Evolutionary conservation across 305 asterid genomes (phyloP).

Genomic region (Fraxinus angustifolia): DNA sequence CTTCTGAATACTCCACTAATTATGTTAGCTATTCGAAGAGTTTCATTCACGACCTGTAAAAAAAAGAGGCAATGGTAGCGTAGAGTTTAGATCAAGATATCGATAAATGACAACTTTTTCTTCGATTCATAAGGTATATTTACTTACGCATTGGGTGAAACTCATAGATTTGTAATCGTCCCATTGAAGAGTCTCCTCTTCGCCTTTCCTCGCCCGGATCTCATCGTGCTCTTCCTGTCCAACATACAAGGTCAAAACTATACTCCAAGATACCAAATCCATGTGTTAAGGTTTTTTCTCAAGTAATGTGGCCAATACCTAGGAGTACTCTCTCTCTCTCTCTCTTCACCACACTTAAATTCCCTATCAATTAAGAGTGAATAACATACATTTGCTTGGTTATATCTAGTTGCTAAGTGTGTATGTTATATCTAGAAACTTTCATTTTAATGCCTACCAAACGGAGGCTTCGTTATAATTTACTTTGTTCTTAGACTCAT

Average conservation of each 20-base stretch:
- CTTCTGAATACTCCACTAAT: slow-evolving; percentile 90
- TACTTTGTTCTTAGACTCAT: not conserved
- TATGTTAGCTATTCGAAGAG: slow-evolving; percentile 77
- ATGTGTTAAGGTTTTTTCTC: not conserved
- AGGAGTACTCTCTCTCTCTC: too few relatives aligned
- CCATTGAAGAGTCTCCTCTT: slow-evolving; percentile 30
- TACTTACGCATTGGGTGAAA: not conserved
- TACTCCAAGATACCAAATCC: not conserved
- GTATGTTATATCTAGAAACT: too few relatives aligned
- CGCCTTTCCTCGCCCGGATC: slow-evolving; percentile 54
- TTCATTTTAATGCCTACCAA: too few relatives aligned
- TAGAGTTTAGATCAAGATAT: not conserved
- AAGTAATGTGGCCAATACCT: too few relatives aligned
- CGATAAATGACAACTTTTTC: not conserved
- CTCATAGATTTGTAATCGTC: not conserved
- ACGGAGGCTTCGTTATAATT: too few relatives aligned
- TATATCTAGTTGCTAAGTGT: too few relatives aligned
- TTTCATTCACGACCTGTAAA: slow-evolving; percentile 79
- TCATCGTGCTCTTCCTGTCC: slow-evolving; percentile 71
- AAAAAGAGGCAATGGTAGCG: not conserved
- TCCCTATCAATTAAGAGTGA: too few relatives aligned
- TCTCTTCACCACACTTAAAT: too few relatives aligned
- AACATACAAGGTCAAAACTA: not conserved
- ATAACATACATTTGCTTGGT: too few relatives aligned
- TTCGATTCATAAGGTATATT: not conserved